Percentiles rank a stretch among this genome's conserved stretches.
Evolutionary conservation across 805 yeast genomes (phyloP).

Genomic region (Lipomyces starkeyi): DNA sequence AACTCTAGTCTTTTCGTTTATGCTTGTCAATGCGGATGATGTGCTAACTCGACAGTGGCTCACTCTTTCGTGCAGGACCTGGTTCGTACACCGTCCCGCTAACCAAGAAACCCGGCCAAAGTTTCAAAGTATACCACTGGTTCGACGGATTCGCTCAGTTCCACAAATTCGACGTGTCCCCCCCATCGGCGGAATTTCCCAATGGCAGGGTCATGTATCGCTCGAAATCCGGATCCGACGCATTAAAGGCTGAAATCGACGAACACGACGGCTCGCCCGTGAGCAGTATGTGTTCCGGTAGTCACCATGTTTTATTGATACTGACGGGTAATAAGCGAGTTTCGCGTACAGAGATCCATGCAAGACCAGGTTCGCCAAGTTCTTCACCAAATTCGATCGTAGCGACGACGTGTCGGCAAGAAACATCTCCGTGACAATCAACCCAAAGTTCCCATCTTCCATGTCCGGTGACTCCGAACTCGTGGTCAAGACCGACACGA

Average conservation of each 20-base stretch:
- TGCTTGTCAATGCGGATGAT: not conserved
- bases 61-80: constrained; percentile 21
- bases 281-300: constrained; percentile 1
- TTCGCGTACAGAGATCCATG: constrained; percentile 22
- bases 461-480: constrained; percentile 17
- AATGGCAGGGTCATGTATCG: constrained; percentile 19
- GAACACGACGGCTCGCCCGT: constrained; percentile 12
- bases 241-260: constrained; percentile 7
- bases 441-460: constrained; percentile 16
- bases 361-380: constrained; percentile 20
- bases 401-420: not conserved
- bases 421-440: constrained; percentile 19
- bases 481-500: constrained; percentile 18
- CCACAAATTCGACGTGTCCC: constrained; percentile 18
- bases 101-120: constrained; percentile 15
- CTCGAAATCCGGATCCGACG: constrained; percentile 16
- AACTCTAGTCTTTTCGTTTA: not conserved
- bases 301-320: too few species aligned
- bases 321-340: not conserved
- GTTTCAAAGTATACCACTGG: constrained; percentile 22
- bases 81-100: constrained; percentile 24
- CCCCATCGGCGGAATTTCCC: constrained; percentile 13
- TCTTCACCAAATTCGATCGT: constrained; percentile 14
- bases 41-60: not conserved
- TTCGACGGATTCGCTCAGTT: constrained; percentile 21